phyloP scores from a whole-genome alignment of 2,329 filamentous ascomycete species.

The Parastagonospora nodorum region DNA sequence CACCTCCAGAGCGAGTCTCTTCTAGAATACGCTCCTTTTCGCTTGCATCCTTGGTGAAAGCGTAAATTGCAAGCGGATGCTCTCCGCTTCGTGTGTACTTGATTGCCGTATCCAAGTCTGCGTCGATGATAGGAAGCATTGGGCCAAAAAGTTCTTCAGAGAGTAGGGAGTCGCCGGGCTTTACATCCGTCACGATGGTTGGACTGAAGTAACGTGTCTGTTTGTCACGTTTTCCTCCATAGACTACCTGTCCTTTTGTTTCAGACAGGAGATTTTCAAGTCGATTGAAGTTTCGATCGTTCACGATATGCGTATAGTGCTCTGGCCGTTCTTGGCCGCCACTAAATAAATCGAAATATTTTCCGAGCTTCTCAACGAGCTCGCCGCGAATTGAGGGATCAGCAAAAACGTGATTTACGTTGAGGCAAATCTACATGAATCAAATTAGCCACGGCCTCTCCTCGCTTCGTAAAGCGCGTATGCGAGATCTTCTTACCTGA shows the following conservation, averaged over 20 bases:
- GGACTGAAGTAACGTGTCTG: slow-evolving; percentile 19
- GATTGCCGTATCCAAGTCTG: slow-evolving; percentile 14
- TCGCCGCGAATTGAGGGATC: not conserved
- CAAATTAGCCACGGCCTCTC: too few species aligned
- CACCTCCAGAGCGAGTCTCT: slow-evolving; percentile 1
- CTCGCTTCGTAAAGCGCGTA: too few species aligned
- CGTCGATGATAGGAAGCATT: slow-evolving; percentile 50
- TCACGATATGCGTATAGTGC: not conserved
- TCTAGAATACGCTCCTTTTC: not conserved
- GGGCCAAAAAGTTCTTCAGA: slow-evolving; percentile 55
- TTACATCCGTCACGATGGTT: slow-evolving; percentile 48
- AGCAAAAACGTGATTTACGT: slow-evolving; percentile 2
- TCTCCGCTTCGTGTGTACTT: not conserved
- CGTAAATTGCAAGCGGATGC: slow-evolving; percentile 1
- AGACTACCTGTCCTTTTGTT: not conserved
- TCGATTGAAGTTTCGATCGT: slow-evolving; percentile 1
- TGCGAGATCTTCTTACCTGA: not conserved
- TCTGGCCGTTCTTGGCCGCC: not conserved
- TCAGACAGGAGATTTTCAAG: not conserved
- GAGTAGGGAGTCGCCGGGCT: slow-evolving; percentile 45
- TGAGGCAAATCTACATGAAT: not conserved
- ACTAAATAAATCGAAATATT: not conserved
- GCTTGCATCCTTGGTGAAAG: not conserved
- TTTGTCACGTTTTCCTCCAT: not conserved
- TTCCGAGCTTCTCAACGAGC: not conserved